Conservation (phyloP, 805 yeast genomes). For the Lipomyces starkeyi region DNA sequence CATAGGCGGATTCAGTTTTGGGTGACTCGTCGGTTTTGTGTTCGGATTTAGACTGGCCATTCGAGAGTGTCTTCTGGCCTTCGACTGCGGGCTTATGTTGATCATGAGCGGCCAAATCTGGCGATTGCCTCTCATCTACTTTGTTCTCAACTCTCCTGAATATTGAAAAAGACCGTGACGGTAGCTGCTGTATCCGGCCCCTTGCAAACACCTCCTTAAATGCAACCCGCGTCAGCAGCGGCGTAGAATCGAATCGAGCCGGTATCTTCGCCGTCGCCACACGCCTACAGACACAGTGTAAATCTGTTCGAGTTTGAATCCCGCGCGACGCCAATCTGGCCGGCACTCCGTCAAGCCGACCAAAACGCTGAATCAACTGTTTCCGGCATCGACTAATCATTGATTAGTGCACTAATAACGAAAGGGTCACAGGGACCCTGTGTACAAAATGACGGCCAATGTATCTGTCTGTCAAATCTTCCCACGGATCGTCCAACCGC, state of each 20-base stretch:
- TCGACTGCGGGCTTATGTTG: neutral
- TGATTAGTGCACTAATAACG: neutral
- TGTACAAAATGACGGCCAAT: neutral
- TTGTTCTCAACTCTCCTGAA: neutral
- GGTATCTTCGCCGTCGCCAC: slow-evolving; percentile 1
- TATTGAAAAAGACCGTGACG: neutral
- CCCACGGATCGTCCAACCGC: neutral
- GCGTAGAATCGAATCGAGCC: neutral
- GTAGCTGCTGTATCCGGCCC: neutral
- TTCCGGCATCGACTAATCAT: slow-evolving; percentile 1
- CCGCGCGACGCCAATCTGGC: neutral
- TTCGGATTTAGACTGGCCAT: neutral
- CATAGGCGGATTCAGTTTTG: slow-evolving; percentile 2
- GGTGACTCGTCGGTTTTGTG: neutral
- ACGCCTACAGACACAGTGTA: neutral
- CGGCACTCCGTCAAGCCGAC: neutral
- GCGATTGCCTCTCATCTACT: neutral
- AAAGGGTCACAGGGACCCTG: slow-evolving; percentile 1
- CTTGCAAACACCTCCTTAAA: neutral
- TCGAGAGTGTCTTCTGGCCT: neutral
- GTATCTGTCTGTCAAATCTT: neutral
- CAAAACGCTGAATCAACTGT: neutral
- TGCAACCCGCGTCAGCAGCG: neutral
- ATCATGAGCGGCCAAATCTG: neutral
- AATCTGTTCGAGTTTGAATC: neutral